Evolutionary conservation across 305 asterid genomes (phyloP).

Genomic region (Solanum hybrid): DNA sequence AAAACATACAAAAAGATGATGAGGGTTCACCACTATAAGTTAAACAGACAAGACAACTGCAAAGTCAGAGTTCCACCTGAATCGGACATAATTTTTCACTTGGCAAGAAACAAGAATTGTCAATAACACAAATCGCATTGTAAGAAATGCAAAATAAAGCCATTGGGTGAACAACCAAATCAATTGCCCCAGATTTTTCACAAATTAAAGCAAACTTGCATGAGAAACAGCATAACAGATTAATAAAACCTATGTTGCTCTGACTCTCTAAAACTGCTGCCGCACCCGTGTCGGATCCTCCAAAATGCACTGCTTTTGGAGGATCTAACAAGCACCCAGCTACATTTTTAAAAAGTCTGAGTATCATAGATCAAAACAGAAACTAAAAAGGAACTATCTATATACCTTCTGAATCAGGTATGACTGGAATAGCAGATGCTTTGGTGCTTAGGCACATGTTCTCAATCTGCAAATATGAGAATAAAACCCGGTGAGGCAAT

Average conservation of each 20-base stretch:
- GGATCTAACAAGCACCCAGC: neutral
- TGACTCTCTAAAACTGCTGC: neutral
- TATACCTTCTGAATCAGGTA: slow-evolving; percentile 94
- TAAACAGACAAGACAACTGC: neutral
- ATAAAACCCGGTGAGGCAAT: slow-evolving; percentile 10
- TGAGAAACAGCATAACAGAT: neutral
- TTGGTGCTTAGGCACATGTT: slow-evolving; percentile 72
- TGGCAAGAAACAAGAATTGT: neutral
- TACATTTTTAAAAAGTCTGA: neutral
- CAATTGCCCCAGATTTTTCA: neutral
- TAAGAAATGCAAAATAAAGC: neutral
- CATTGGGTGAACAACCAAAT: neutral
- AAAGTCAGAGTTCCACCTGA: neutral
- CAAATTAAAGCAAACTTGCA: neutral
- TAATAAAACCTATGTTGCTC: neutral
- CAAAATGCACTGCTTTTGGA: neutral
- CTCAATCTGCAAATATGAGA: slow-evolving; percentile 61
- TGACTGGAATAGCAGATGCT: slow-evolving; percentile 84
- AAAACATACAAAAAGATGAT: neutral
- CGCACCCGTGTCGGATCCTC: neutral
- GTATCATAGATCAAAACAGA: neutral
- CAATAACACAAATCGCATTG: neutral
- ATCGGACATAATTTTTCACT: neutral
- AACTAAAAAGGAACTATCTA: neutral
- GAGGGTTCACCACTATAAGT: neutral